Evolutionary conservation across 352 stramenopile genomes (phyloP).

Genomic region (Phytophthora gonapodyides): DNA sequence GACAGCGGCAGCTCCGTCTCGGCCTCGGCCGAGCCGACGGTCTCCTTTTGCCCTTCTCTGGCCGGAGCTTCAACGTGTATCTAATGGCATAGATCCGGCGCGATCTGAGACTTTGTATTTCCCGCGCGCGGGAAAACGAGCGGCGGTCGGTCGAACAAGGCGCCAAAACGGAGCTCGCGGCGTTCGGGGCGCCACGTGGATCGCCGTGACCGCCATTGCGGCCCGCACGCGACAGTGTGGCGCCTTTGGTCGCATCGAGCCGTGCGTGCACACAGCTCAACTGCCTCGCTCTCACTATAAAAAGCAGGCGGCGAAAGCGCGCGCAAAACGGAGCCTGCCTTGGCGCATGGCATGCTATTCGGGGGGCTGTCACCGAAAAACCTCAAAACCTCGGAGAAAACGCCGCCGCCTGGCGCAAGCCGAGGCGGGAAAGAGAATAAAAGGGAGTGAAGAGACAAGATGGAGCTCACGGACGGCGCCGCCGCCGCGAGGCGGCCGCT

Average conservation of each 20-base stretch:
- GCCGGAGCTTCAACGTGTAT: no score
- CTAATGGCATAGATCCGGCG: no score
- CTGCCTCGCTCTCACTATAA: conserved; percentile 3
- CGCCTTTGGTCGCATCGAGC: conserved; percentile 5
- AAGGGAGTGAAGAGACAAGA: conserved; percentile 8
- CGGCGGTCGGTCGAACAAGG: no score
- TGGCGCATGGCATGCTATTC: conserved; percentile 14
- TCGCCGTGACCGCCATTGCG: no score
- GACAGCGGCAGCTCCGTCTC: no score
- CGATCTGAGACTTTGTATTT: not conserved
- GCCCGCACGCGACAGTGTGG: no score
- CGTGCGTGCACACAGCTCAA: not conserved
- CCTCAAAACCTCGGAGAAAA: conserved; percentile 45
- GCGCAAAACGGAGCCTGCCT: conserved; percentile 16
- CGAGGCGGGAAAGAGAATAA: conserved; percentile 11
- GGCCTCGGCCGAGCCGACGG: no score
- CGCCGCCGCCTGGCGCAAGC: not conserved
- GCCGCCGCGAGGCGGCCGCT: conserved; percentile 32
- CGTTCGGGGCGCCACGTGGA: no score
- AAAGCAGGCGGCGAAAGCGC: conserved; percentile 10
- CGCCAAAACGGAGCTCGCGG: no score
- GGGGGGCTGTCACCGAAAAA: conserved; percentile 32
- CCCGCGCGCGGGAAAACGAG: not conserved
- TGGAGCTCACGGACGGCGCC: conserved; percentile 29
- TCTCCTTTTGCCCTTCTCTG: no score